These are phyloP conservation scores for Podosphaera aphanis DNA, from an alignment of 2,329 filamentous ascomycete species.

Conservation along the genomic window DNA sequence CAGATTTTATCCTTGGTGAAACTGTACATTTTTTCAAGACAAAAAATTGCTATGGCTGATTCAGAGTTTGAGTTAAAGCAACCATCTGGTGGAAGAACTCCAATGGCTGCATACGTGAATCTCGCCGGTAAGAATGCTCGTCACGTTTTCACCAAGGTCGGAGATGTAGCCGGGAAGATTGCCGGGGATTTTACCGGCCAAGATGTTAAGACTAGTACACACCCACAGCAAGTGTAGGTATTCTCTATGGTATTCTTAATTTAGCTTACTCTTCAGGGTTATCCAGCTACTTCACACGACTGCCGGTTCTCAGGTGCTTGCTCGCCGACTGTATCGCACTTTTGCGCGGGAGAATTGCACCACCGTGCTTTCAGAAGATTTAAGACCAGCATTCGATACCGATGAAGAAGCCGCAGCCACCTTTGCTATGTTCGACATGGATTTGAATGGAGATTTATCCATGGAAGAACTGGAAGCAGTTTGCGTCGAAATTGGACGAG, in stretches of 20 bases:
- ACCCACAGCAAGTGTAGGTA: slow-evolving; percentile 50
- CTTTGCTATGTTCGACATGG: slow-evolving; percentile 84
- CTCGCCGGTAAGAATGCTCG: slow-evolving; percentile 51
- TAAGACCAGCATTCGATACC: slow-evolving; percentile 56
- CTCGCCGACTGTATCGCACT: slow-evolving; percentile 69
- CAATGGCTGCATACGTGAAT: slow-evolving; percentile 39
- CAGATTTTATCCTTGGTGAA: slow-evolving; percentile 49
- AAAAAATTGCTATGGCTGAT: slow-evolving; percentile 44
- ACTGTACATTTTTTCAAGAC: slow-evolving; percentile 38
- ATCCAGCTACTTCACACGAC: slow-evolving; percentile 52
- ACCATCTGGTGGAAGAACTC: slow-evolving; percentile 34
- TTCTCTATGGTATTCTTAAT: not conserved
- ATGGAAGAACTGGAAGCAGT: slow-evolving; percentile 87
- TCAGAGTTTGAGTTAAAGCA: slow-evolving; percentile 40
- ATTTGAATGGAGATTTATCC: slow-evolving; percentile 87
- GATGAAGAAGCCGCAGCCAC: slow-evolving; percentile 73
- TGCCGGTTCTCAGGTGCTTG: slow-evolving; percentile 56
- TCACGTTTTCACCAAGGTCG: slow-evolving; percentile 54
- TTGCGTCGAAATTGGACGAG: slow-evolving; percentile 80
- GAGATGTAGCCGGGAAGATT: slow-evolving; percentile 63
- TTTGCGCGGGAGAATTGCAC: slow-evolving; percentile 55
- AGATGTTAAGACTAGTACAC: slow-evolving; percentile 39
- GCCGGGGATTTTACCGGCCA: slow-evolving; percentile 82
- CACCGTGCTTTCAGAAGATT: slow-evolving; percentile 53
- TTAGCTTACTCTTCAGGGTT: slow-evolving; percentile 21